Percentiles rank a stretch among this genome's conserved stretches.
phyloP scores from a whole-genome alignment of 2,329 filamentous ascomycete genomes.

The Calonectria pseudoreteaudii region DNA sequence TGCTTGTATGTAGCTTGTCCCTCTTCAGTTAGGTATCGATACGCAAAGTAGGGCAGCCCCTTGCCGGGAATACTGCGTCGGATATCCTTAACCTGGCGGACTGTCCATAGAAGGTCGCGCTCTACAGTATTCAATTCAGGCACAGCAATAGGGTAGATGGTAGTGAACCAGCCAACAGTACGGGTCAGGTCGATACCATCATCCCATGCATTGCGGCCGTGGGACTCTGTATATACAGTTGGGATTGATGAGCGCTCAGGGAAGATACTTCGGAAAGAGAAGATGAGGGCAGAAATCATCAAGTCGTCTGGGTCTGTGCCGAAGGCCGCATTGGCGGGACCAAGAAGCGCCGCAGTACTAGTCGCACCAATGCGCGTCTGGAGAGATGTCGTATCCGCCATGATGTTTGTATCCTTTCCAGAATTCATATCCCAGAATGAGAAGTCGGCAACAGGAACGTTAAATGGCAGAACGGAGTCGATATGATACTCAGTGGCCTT shows the following conservation, averaged over 20 bases:
- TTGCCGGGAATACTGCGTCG: slow-evolving; percentile 27
- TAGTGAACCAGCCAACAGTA: slow-evolving; percentile 53
- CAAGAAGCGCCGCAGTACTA: not conserved
- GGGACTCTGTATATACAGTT: slow-evolving; percentile 46
- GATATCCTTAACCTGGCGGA: slow-evolving; percentile 36
- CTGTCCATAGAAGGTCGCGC: not conserved
- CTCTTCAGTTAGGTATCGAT: slow-evolving; percentile 28
- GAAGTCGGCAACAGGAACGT: not conserved
- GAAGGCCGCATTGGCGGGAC: slow-evolving; percentile 33
- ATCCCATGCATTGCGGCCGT: slow-evolving; percentile 49
- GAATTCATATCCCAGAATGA: not conserved
- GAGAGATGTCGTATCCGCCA: not conserved
- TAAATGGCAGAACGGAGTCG: not conserved
- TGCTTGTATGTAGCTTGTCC: slow-evolving; percentile 41
- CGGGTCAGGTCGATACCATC: slow-evolving; percentile 42
- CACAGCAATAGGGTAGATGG: slow-evolving; percentile 41
- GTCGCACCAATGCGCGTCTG: not conserved
- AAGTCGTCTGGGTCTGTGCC: slow-evolving; percentile 47
- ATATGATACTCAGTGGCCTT: not conserved
- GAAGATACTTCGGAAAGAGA: slow-evolving; percentile 42
- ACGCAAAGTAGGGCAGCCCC: slow-evolving; percentile 37
- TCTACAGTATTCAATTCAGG: no score
- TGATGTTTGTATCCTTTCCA: not conserved
- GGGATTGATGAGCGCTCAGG: slow-evolving; percentile 35
- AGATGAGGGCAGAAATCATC: slow-evolving; percentile 41